Conservation (phyloP, 2,329 filamentous ascomycete genomes). For the Ustilaginoidea virens region DNA sequence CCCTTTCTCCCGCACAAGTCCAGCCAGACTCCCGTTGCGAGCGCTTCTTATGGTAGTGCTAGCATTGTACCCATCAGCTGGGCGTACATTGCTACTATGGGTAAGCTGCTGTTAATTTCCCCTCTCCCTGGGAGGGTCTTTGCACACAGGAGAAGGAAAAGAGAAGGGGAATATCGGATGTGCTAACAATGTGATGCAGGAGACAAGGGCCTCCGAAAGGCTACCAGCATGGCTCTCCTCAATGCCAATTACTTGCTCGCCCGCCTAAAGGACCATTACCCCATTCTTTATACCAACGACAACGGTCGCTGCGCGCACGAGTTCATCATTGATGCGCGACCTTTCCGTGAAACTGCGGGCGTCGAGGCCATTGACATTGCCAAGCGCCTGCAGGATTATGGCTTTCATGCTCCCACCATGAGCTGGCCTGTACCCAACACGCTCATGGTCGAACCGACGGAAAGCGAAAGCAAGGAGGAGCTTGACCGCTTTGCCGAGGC, state of each 20-base stretch:
- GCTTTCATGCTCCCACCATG: conserved; percentile 96
- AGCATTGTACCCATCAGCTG: conserved; percentile 89
- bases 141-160: too few species aligned
- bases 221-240: conserved; percentile 82
- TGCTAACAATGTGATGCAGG: conserved; percentile 4
- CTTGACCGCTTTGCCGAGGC: conserved; percentile 88
- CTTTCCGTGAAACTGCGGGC: conserved; percentile 68
- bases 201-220: conserved; percentile 61
- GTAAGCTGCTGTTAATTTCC: conserved; percentile 18
- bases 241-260: conserved; percentile 96
- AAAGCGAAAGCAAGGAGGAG: conserved; percentile 83
- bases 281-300: conserved; percentile 84
- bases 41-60: conserved; percentile 74
- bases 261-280: conserved; percentile 71
- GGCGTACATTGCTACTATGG: conserved; percentile 94
- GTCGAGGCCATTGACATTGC: conserved; percentile 90
- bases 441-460: conserved; percentile 95
- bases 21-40: conserved; percentile 49
- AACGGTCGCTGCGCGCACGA: conserved; percentile 87
- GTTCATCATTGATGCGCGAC: conserved; percentile 83
- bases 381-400: conserved; percentile 92
- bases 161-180: too few species aligned
- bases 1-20: conserved; percentile 42
- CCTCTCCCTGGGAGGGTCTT: too few species aligned
- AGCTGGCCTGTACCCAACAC: conserved; percentile 91